Evolutionary conservation across 805 yeast genomes (phyloP).

Genomic region (Torulaspora maleeae): DNA sequence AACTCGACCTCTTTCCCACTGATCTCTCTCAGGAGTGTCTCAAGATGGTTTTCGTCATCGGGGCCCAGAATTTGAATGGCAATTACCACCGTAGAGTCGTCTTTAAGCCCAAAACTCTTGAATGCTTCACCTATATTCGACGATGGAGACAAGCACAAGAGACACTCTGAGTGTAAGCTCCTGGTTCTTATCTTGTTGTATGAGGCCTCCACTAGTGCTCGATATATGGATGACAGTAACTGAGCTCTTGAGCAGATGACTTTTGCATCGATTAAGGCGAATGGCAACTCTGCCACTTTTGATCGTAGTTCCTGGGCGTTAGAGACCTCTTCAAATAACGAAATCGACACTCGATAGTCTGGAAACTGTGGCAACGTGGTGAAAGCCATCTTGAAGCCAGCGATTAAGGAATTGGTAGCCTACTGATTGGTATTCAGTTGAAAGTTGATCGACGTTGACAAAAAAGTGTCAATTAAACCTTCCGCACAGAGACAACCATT

Average conservation of each 20-base stretch:
- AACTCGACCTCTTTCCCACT: slow-evolving; percentile 37
- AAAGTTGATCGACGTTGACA: neutral
- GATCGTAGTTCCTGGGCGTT: slow-evolving; percentile 41
- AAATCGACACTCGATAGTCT: slow-evolving; percentile 36
- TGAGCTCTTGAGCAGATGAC: slow-evolving; percentile 60
- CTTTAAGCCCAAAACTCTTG: slow-evolving; percentile 63
- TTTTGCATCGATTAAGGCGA: slow-evolving; percentile 59
- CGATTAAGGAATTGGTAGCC: neutral
- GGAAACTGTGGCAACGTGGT: slow-evolving; percentile 46
- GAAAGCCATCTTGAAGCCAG: slow-evolving; percentile 9
- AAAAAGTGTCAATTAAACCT: neutral
- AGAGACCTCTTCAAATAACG: slow-evolving; percentile 45
- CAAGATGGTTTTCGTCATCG: neutral
- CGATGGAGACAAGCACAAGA: slow-evolving; percentile 63
- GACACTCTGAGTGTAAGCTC: slow-evolving; percentile 65
- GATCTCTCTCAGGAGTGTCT: slow-evolving; percentile 15
- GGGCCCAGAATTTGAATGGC: slow-evolving; percentile 46
- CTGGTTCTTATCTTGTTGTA: slow-evolving; percentile 53
- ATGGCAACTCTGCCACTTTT: slow-evolving; percentile 49
- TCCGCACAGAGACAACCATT: neutral
- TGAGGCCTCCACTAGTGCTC: slow-evolving; percentile 50
- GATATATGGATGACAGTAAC: slow-evolving; percentile 53
- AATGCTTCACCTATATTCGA: slow-evolving; percentile 66
- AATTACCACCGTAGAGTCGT: slow-evolving; percentile 42
- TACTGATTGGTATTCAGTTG: neutral